Evolutionary conservation across 2,329 filamentous ascomycete species (phyloP), one percentile per base, ranked within the genome.

Genomic region (Fusarium sp.): DNA sequence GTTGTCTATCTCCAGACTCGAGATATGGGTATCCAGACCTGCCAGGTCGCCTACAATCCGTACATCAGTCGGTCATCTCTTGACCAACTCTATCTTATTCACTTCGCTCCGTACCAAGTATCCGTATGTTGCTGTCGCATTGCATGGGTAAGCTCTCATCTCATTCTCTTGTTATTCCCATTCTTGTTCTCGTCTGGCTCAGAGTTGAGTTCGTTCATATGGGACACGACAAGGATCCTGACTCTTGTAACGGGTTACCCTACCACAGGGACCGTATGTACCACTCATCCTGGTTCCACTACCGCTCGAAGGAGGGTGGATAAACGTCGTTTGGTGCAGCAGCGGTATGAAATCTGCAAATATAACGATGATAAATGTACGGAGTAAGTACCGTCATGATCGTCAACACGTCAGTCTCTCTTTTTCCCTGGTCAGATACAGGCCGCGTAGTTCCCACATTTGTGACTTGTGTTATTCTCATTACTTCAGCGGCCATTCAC

Each of bases 171-270:
- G 33, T 22, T 45, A 57, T 57, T 67, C 51, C 54, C 65, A 54
- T 64, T 49, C 59, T 54, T 22, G 59, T 65, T 35, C 30, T 60
- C 37, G 35, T 40, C 60, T 68, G 65, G 65, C 65, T 68, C 65
- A 68, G 65, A 68, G 60, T 68, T 68, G 65, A 68, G 65, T 68
- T 68, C 60, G 25, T 66, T 68, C 60, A 50, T 58, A 52, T 33
- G 55, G 55, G 55, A 30, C 48, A 46, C 33, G 65, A 68, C 65
- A 68, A 68, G 65, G 65, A 60, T 68, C 65, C 46, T 68, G 65
- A 68, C 65, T 68, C 65, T 68, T 68, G 65, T 56, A 48, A 40
- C 9, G 41, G 50, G 43, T 27, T 35, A 19, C 23, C 25, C 35
- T 37, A 37, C 35, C 35, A 50, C 52, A 50, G 52, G 52, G 32